Base-by-base conservation (phyloP, 2,329 filamentous ascomycete species). In the Plectosphaerella sp. region DNA sequence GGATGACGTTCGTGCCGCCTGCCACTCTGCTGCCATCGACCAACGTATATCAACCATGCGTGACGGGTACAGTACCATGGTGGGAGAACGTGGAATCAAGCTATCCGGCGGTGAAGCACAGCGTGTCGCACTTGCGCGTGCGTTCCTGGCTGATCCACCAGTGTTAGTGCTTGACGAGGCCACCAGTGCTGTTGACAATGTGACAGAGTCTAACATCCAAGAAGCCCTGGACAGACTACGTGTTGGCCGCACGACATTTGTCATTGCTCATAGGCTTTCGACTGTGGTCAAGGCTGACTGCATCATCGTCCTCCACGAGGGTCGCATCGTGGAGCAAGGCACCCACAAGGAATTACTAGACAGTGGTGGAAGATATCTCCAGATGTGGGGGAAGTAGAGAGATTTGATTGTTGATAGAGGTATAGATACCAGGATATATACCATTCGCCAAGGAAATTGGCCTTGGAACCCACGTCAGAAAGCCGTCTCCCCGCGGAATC, bases 111-210 rank as follows among this genome's bases (percentile, higher is more conserved):
- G 84, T 22, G 84, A 88, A 62, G 67, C 86, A 5, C 84, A 88
- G 60, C 79, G 84, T 46, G 77, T 87, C 25, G 84, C 84, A 5
- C 87, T 87, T 62, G 84, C 84, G 8, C 81, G 88, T 22, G 87
- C 88, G 1, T 79, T 93, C 47, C 72, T 92, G 57, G 89, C 89
- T 67, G 79, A 81, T 53, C 88, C 89, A 0, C 84, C 89, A 52
- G 84, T 92, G 54, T 82, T 93, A 10, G 77, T 93, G 39, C 77
- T 93, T 1, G 89, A 93, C 58, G 89, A 92, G 66, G 86, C 89
- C 1, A 91, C 90, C 4, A 90, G 87, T 36, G 85, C 88, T 7
- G 84, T 93, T 53, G 84, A 90, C 55, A 86, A 85, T 0, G 81
- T 84, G 33, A 87, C 83, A 1, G 84, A 88, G 64, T 80, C 83